phyloP scores from a whole-genome alignment of 1,139 yeast species.

The Blastobotrys serpentis region DNA sequence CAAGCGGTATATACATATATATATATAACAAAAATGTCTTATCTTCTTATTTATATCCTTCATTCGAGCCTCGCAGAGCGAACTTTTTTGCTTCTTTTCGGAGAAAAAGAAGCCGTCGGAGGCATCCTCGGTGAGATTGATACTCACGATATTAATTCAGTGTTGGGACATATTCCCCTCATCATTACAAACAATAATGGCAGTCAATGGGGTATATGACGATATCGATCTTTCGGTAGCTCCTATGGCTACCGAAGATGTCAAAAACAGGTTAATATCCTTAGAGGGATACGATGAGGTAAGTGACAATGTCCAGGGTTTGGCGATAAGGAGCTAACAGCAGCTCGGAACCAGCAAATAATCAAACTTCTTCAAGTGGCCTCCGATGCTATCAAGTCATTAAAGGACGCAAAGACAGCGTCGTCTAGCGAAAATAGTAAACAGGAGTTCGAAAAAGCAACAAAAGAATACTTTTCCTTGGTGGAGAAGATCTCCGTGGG shows the following conservation, averaged over 20 bases:
- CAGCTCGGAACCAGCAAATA: constrained; percentile 32
- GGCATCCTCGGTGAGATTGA: no score
- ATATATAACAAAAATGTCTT: neutral
- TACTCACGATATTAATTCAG: no score
- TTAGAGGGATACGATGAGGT: constrained; percentile 41
- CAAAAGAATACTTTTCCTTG: constrained; percentile 33
- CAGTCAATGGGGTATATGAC: constrained; percentile 20
- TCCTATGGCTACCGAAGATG: constrained; percentile 37
- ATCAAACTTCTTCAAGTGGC: constrained; percentile 43
- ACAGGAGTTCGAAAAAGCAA: constrained; percentile 35
- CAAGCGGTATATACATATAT: neutral
- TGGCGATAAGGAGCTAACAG: neutral
- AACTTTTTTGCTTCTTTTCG: no score
- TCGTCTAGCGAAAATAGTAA: constrained; percentile 31
- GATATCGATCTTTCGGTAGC: constrained; percentile 29
- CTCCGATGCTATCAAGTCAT: constrained; percentile 41
- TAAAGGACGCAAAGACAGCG: constrained; percentile 39
- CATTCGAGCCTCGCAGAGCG: no score
- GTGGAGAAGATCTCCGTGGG: constrained; percentile 41
- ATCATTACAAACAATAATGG: neutral
- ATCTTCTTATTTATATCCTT: no score
- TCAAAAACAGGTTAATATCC: constrained; percentile 40
- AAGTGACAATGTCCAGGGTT: constrained; percentile 13
- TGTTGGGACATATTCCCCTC: neutral
- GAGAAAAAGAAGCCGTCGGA: no score